phyloP scores from a whole-genome alignment of 2,329 filamentous ascomycete species.

The Zasmidium citrigriseum region DNA sequence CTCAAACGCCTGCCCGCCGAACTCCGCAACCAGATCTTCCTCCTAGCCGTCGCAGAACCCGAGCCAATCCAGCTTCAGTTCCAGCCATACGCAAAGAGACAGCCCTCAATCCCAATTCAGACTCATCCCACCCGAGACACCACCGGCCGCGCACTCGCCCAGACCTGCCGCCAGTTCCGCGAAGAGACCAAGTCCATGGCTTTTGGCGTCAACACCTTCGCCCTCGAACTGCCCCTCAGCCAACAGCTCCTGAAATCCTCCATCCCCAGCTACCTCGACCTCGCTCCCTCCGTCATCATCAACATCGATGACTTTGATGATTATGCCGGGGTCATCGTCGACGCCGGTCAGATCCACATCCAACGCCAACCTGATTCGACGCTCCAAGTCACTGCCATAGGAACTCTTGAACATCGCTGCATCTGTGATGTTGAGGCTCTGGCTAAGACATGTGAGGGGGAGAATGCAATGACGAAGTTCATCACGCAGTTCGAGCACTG shows the following conservation, averaged over 20 bases:
- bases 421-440: background rate
- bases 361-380: background rate
- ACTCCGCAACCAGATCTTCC: background rate
- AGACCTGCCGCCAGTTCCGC: constrained; percentile 1
- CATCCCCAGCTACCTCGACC: background rate
- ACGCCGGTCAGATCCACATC: background rate
- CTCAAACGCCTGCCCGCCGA: background rate
- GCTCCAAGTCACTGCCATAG: background rate
- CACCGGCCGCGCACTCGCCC: background rate
- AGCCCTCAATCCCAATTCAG: too few relatives aligned
- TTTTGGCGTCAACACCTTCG: background rate
- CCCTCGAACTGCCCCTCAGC: background rate
- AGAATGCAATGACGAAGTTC: background rate
- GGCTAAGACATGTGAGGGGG: background rate
- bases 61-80: background rate
- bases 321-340: background rate
- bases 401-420: background rate
- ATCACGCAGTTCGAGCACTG: background rate
- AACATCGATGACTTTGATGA: background rate
- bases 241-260: background rate
- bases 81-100: background rate
- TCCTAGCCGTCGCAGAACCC: background rate
- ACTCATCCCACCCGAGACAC: background rate
- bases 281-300: background rate
- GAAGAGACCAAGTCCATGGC: background rate